Conservation (phyloP, 331 rosid genomes). For the Saraca asoca region DNA sequence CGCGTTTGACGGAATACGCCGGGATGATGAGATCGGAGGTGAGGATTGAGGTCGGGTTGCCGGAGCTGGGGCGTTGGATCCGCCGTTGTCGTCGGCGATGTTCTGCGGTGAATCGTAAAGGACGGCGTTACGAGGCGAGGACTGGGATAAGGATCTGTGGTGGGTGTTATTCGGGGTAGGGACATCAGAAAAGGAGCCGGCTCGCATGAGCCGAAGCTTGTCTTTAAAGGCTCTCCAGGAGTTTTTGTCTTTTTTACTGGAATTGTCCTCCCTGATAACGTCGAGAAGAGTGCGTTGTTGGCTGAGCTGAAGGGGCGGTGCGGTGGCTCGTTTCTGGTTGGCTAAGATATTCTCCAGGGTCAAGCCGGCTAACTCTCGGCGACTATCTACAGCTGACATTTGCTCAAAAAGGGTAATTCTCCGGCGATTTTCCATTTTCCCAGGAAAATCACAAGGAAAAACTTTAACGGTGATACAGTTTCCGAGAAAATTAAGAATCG, state of each 20-base stretch:
- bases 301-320: background rate
- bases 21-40: conserved; percentile 47
- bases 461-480: background rate
- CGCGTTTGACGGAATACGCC: background rate
- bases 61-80: conserved; percentile 4
- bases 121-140: conserved; percentile 41
- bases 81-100: conserved; percentile 14
- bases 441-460: background rate
- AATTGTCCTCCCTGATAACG: conserved; percentile 54
- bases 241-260: conserved; percentile 52
- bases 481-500: conserved; percentile 8
- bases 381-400: conserved; percentile 56
- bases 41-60: conserved; percentile 21
- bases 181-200: conserved; percentile 53
- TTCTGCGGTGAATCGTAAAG: conserved; percentile 23
- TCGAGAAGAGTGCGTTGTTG: conserved; percentile 60
- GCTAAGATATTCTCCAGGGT: conserved; percentile 54
- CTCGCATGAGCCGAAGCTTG: conserved; percentile 62
- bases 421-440: conserved; percentile 55
- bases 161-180: too few species aligned
- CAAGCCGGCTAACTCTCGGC: conserved; percentile 44
- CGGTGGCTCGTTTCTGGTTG: conserved; percentile 32
- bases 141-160: conserved; percentile 41
- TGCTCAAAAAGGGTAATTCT: conserved; percentile 59
- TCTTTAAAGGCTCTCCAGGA: conserved; percentile 80